Evolutionary conservation across 2,329 filamentous ascomycete genomes (phyloP).

Genomic region (Arthrinium puccinioides): DNA sequence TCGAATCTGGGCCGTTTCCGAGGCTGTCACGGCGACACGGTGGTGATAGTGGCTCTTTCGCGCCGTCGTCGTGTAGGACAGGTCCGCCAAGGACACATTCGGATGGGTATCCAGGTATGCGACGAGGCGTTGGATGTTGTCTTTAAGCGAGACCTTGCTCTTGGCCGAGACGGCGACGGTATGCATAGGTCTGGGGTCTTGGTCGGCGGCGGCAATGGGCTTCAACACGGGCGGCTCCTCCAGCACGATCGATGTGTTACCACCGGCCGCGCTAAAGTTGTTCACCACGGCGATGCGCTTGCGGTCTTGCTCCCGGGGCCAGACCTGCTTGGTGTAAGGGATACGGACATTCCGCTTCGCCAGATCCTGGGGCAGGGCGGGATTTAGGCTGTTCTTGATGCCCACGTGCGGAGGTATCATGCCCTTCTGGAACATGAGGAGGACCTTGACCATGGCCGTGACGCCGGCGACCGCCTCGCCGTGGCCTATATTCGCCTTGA

Average conservation of each 20-base stretch:
- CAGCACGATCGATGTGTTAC: constrained; percentile 45
- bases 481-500: constrained; percentile 42
- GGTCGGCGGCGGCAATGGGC: neutral
- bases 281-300: constrained; percentile 29
- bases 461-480: constrained; percentile 34
- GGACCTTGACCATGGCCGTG: constrained; percentile 30
- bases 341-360: constrained; percentile 30
- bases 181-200: constrained; percentile 33
- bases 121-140: constrained; percentile 33
- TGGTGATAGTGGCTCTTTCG: constrained; percentile 27
- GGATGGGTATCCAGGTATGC: constrained; percentile 33
- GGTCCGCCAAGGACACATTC: constrained; percentile 28
- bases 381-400: constrained; percentile 39
- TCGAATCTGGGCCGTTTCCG: neutral
- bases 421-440: constrained; percentile 33
- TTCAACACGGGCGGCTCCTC: constrained; percentile 29
- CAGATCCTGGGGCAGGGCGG: constrained; percentile 32
- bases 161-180: constrained; percentile 40
- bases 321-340: constrained; percentile 25
- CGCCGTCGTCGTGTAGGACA: constrained; percentile 50
- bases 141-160: constrained; percentile 29
- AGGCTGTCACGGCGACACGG: constrained; percentile 19
- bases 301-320: constrained; percentile 16
- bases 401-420: constrained; percentile 42
- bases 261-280: constrained; percentile 50